These are phyloP conservation scores for Aspergillus biplanus DNA, from an alignment of 495 filamentous ascomycete species.

Conservation along the genomic window DNA sequence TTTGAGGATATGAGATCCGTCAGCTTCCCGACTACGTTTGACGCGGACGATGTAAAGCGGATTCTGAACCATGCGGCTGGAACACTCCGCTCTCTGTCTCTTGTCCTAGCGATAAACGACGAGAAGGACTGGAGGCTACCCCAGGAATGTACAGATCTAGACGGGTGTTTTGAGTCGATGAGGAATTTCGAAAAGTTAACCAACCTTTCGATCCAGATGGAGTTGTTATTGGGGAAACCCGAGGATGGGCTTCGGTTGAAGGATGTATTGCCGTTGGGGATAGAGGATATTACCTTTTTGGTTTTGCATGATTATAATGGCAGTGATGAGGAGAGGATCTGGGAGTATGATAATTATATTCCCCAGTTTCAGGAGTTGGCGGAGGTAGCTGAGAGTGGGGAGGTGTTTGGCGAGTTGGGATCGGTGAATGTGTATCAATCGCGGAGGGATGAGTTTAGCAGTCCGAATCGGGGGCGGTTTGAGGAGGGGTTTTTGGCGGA, in stretches of 20 bases:
- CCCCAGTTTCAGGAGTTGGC: slow-evolving; percentile 15
- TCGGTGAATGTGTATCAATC: neutral
- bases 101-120: slow-evolving; percentile 8
- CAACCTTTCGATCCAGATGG: slow-evolving; percentile 10
- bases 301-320: neutral
- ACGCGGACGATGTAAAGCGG: neutral
- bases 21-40: neutral
- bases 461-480: slow-evolving; percentile 1
- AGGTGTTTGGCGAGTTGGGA: neutral
- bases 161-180: slow-evolving; percentile 13
- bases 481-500: neutral
- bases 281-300: neutral
- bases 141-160: slow-evolving; percentile 8
- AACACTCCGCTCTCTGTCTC: slow-evolving; percentile 1
- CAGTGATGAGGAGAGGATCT: slow-evolving; percentile 2
- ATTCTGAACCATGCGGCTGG: neutral
- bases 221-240: slow-evolving; percentile 9
- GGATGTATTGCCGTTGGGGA: slow-evolving; percentile 5
- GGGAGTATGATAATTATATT: slow-evolving; percentile 7
- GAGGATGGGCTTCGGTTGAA: neutral
- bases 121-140: slow-evolving; percentile 3
- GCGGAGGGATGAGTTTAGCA: slow-evolving; percentile 1
- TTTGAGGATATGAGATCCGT: slow-evolving; percentile 10
- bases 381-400: neutral
- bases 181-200: slow-evolving; percentile 1